A percentile compares a stretch with the other conserved stretches of the same genome.
These are phyloP conservation scores for Deinandra increscens DNA, from an alignment of 129 eudicot species.

Conservation along the genomic window DNA sequence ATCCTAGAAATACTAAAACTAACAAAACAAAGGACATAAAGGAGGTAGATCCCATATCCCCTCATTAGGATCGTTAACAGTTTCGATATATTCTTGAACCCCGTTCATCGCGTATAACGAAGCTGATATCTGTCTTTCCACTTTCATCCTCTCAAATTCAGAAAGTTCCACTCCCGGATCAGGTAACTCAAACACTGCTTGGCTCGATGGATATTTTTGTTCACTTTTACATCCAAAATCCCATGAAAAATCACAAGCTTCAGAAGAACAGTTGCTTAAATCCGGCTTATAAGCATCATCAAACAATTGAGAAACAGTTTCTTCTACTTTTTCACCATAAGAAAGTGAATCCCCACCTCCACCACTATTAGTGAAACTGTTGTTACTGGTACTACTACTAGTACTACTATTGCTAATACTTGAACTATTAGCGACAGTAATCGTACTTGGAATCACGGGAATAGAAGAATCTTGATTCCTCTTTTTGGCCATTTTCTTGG, in stretches of 20 bases:
- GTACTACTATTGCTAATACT: conserved; percentile 17
- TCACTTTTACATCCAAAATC: conserved; percentile 31
- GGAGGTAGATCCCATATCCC: conserved; percentile 96
- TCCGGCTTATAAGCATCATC: conserved; percentile 76
- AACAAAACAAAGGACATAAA: conserved; percentile 64
- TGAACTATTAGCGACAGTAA: conserved; percentile 21
- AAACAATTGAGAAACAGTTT: conserved; percentile 37
- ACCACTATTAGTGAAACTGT: conserved; percentile 23
- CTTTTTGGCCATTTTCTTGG: conserved; percentile 48
- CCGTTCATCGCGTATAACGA: conserved; percentile 73
- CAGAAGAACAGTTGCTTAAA: conserved; percentile 44
- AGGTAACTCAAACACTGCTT: conserved; percentile 45
- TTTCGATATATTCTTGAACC: conserved; percentile 78
- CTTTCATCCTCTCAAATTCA: conserved; percentile 78
- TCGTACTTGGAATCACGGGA: conserved; percentile 4
- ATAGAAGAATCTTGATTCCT: conserved; percentile 16
- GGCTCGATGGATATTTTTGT: conserved; percentile 39
- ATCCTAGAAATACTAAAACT: conserved; percentile 19
- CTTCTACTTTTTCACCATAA: conserved; percentile 26
- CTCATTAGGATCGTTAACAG: conserved; percentile 70
- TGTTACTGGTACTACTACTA: conserved; percentile 10
- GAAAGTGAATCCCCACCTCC: conserved; percentile 27
- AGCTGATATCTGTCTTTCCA: conserved; percentile 83
- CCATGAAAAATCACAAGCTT: conserved; percentile 36
- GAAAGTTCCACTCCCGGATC: conserved; percentile 38